A percentile compares a stretch with the other conserved stretches of the same genome.
Conservation (phyloP, 2,329 filamentous ascomycete genomes). For the Sphaerostilbella broomeana region DNA sequence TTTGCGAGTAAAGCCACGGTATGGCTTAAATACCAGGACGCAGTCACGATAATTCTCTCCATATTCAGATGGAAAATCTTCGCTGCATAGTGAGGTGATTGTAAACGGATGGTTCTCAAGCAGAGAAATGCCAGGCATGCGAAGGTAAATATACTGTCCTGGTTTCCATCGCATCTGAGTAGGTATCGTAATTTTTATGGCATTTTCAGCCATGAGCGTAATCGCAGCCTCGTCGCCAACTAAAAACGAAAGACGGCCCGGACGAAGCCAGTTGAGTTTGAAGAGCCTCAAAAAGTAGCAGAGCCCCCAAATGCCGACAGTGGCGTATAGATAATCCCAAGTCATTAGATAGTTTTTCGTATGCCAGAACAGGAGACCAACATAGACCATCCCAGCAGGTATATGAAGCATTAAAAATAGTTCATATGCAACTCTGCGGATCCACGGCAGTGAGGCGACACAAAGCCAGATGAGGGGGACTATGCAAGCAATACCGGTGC, state of each 20-base stretch:
- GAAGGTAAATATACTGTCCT: conserved; percentile 89
- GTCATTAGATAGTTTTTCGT: conserved; percentile 87
- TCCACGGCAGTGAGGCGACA: conserved; percentile 71
- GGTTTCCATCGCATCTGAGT: conserved; percentile 90
- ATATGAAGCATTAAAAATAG: conserved; percentile 77
- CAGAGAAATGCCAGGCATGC: conserved; percentile 86
- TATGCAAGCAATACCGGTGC: conserved; percentile 75
- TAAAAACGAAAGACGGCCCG: conserved; percentile 71
- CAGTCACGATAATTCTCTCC: conserved; percentile 84
- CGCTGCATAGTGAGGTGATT: conserved; percentile 83
- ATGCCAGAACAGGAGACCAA: conserved; percentile 91
- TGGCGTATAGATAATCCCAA: conserved; percentile 82
- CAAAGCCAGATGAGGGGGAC: conserved; percentile 79
- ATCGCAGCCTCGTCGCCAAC: conserved; percentile 89
- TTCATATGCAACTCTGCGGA: conserved; percentile 76
- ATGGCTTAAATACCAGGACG: conserved; percentile 85
- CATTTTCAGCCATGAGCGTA: conserved; percentile 82
- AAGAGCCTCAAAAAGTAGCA: conserved; percentile 71
- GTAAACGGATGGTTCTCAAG: conserved; percentile 96
- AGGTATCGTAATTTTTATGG: conserved; percentile 91
- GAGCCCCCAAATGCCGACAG: conserved; percentile 67
- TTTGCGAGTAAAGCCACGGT: conserved; percentile 80
- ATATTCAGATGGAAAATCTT: conserved; percentile 88
- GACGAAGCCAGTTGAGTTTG: conserved; percentile 85
- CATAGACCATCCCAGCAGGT: conserved; percentile 71